Conservation (phyloP, 1,139 yeast genomes). For the Scheffersomyces segobiensis region DNA sequence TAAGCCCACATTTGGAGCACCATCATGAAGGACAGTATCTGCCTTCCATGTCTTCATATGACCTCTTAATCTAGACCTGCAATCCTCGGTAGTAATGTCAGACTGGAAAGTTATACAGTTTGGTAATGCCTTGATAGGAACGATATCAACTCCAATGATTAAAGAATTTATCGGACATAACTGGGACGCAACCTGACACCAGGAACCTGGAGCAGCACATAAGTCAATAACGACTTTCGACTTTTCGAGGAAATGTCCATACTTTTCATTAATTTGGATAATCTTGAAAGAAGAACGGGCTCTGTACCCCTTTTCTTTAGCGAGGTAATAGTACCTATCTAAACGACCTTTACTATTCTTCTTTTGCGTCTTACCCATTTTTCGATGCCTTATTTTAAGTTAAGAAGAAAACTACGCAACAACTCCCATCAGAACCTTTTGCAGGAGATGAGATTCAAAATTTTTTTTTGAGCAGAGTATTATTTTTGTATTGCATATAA, state of each 20-base stretch:
- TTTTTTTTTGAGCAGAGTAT: conserved; percentile 8
- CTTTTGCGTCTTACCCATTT: conserved; percentile 92
- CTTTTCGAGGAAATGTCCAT: conserved; percentile 90
- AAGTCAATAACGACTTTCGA: conserved; percentile 97
- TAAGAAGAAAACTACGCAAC: neutral
- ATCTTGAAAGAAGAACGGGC: conserved; percentile 98
- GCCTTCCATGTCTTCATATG: conserved; percentile 99
- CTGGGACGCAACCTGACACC: conserved; percentile 99
- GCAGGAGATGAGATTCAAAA: conserved; percentile 11
- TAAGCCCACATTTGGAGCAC: conserved; percentile 99
- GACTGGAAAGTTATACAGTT: conserved; percentile 93
- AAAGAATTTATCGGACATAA: conserved; percentile 89
- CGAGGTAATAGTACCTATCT: conserved; percentile 93
- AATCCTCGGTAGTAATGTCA: conserved; percentile 97
- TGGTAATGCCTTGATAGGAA: conserved; percentile 92
- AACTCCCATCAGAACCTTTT: neutral
- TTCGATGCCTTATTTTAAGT: too few relatives aligned
- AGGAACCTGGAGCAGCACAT: conserved; percentile 99
- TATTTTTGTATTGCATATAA: neutral
- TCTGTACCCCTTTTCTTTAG: conserved; percentile 96
- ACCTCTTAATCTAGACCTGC: conserved; percentile 90
- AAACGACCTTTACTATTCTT: conserved; percentile 98
- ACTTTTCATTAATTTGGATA: conserved; percentile 93
- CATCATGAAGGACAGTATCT: conserved; percentile 96
- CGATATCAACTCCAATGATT: conserved; percentile 97